These are phyloP conservation scores for Phoenix roebelenii DNA, from an alignment of 176 grass and related monocot species.

Conservation along the genomic window DNA sequence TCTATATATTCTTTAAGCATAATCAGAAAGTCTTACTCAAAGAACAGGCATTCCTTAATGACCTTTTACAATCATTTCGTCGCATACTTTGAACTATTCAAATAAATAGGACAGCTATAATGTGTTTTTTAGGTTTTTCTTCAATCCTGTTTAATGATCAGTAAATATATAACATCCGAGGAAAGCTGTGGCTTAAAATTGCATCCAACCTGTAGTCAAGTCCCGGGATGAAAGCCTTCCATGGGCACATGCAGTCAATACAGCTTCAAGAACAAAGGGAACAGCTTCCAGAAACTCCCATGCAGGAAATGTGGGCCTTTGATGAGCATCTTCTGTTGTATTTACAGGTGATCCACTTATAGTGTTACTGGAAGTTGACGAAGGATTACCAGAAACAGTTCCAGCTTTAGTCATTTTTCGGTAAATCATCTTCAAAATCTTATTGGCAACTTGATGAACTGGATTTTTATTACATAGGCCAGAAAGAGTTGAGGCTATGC, in stretches of 20 bases:
- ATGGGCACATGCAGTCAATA: constrained; percentile 95
- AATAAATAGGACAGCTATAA: no score
- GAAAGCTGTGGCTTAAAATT: background rate
- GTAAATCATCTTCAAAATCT: constrained; percentile 94
- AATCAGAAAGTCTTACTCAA: no score
- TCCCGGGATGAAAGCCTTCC: constrained; percentile 83
- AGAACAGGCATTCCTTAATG: no score
- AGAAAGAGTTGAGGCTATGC: constrained; percentile 91
- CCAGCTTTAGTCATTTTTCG: constrained; percentile 64
- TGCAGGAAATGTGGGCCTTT: constrained; percentile 67
- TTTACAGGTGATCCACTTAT: constrained; percentile 59
- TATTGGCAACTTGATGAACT: constrained; percentile 86
- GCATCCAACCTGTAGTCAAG: constrained; percentile 69
- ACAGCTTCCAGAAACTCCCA: constrained; percentile 97
- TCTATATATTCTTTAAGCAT: no score
- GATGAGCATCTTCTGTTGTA: constrained; percentile 56
- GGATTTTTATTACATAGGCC: constrained; percentile 76
- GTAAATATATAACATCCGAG: no score
- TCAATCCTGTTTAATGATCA: no score
- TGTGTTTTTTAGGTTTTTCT: no score
- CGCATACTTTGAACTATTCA: no score
- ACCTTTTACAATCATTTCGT: no score
- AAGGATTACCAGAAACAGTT: constrained; percentile 36
- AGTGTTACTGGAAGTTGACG: constrained; percentile 66
- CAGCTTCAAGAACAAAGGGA: constrained; percentile 92